Conservation (phyloP, 257 asterid species). For the Coffea canephora region DNA sequence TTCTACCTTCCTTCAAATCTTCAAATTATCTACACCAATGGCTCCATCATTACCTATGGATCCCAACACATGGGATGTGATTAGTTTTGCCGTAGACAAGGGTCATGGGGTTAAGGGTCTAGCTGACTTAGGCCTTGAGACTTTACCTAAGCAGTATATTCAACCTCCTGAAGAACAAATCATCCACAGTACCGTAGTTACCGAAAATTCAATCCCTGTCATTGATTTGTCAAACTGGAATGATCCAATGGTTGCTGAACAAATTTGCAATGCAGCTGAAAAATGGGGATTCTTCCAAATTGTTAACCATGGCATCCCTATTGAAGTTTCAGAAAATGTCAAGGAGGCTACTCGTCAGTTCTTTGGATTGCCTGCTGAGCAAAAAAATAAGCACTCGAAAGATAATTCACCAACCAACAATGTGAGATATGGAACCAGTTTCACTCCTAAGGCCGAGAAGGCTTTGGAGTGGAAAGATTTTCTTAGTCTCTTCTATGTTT, state of each 20-base stretch:
- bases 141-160: slow-evolving; percentile 31
- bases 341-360: slow-evolving; percentile 28
- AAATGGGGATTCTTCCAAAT: slow-evolving; percentile 35
- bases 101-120: slow-evolving; percentile 39
- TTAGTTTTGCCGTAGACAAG: slow-evolving; percentile 17
- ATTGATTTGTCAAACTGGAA: slow-evolving; percentile 30
- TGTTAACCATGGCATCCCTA: slow-evolving; percentile 29
- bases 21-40: slow-evolving; percentile 4
- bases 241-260: slow-evolving; percentile 6
- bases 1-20: neutral
- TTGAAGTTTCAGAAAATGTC: slow-evolving; percentile 21
- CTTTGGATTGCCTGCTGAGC: slow-evolving; percentile 22
- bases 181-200: neutral
- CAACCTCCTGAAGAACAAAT: slow-evolving; percentile 28
- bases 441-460: slow-evolving; percentile 31
- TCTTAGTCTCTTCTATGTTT: slow-evolving; percentile 31
- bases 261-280: slow-evolving; percentile 26
- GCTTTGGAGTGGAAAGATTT: slow-evolving; percentile 44
- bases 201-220: slow-evolving; percentile 24
- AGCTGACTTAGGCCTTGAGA: slow-evolving; percentile 20
- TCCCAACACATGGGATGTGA: slow-evolving; percentile 14
- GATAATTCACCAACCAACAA: slow-evolving; percentile 18
- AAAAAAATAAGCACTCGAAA: slow-evolving; percentile 26
- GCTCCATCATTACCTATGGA: neutral
- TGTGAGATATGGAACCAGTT: slow-evolving; percentile 32